These are phyloP conservation scores for Rhinocladiella similis DNA, from an alignment of 2,329 filamentous ascomycete species.

Conservation along the genomic window DNA sequence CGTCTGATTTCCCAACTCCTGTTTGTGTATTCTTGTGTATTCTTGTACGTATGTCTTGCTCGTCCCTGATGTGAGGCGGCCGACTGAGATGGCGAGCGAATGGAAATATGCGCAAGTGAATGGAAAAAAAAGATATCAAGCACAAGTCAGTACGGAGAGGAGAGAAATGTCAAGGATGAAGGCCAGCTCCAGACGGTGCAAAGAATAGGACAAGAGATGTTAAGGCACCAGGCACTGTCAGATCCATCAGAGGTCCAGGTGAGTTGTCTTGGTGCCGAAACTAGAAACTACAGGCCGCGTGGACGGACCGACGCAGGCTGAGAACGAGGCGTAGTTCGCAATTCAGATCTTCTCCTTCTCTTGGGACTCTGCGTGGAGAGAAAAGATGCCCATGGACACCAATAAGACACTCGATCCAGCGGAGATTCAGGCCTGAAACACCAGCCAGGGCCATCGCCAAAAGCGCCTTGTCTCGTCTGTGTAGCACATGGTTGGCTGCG, in stretches of 20 bases:
- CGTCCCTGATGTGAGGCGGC: too few species aligned
- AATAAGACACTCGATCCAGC: neutral
- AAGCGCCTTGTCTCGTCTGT: neutral
- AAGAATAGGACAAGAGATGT: neutral
- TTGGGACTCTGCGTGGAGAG: neutral
- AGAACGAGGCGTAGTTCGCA: constrained; percentile 5
- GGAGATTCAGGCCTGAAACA: neutral
- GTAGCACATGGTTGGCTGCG: neutral
- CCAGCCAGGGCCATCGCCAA: neutral
- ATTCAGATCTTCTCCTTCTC: neutral
- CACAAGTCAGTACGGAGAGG: neutral
- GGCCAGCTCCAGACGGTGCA: neutral
- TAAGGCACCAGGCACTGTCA: neutral
- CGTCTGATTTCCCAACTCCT: neutral
- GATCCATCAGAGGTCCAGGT: neutral
- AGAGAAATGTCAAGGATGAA: neutral
- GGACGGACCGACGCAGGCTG: neutral
- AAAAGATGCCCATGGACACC: neutral
- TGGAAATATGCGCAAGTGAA: too few species aligned
- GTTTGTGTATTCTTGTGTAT: neutral
- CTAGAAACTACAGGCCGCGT: constrained; percentile 2
- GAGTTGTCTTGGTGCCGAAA: neutral
- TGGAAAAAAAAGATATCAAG: too few species aligned
- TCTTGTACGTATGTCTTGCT: neutral
- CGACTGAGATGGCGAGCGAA: too few species aligned